phyloP scores from a whole-genome alignment of 73 alveolate species.

The Tetrahymena borealis region DNA sequence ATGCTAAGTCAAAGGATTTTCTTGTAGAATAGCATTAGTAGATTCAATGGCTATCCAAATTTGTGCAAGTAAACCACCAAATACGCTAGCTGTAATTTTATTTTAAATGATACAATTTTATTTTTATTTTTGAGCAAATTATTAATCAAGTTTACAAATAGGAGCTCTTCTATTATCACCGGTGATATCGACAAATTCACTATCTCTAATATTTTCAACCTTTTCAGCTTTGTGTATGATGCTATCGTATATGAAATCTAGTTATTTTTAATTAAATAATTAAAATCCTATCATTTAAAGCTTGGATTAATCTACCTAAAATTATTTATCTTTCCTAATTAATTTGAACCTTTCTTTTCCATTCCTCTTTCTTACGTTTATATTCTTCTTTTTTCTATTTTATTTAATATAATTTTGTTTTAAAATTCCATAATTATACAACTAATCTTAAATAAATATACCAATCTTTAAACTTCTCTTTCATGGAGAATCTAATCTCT shows the following conservation, averaged over 20 bases:
- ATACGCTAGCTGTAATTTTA: not conserved
- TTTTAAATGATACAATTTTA: not conserved
- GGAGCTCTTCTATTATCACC: not conserved
- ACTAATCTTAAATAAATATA: not conserved
- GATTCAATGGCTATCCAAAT: not conserved
- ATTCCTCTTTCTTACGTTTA: not conserved
- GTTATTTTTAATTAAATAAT: not conserved
- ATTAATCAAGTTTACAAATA: not conserved
- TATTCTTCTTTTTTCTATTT: not conserved
- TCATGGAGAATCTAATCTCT: constrained; percentile 48
- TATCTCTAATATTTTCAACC: not conserved
- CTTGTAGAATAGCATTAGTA: not conserved
- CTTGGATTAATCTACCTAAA: not conserved
- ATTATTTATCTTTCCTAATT: not conserved
- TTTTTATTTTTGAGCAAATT: not conserved
- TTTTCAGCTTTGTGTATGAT: not conserved
- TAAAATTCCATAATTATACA: not conserved
- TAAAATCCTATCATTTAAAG: not conserved
- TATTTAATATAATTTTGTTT: no score
- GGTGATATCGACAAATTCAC: not conserved
- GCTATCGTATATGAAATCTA: not conserved
- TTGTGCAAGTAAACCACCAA: not conserved
- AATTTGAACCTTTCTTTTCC: not conserved
- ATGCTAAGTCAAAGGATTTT: not conserved
- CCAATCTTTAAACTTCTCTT: constrained; percentile 28